Conservation (phyloP, 208 protist species). For the Balamuthia mandrillaris region DNA sequence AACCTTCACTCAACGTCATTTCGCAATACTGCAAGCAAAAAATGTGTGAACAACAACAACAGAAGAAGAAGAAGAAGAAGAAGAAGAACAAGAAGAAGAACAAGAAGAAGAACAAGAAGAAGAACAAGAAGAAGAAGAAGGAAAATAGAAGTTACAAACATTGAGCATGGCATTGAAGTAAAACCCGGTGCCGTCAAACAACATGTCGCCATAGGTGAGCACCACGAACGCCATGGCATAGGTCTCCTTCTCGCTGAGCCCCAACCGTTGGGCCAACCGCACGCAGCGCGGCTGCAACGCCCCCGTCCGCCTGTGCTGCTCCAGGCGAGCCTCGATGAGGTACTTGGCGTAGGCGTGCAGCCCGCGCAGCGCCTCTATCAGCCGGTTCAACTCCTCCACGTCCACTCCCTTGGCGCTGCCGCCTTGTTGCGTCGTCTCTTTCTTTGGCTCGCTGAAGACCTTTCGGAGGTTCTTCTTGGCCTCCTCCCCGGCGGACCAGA, state of each 20-base stretch:
- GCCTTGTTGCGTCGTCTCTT: background rate
- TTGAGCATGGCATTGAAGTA: no score
- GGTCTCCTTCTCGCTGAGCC: background rate
- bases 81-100: no score
- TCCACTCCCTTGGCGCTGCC: background rate
- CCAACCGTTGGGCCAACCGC: background rate
- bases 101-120: no score
- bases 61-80: no score
- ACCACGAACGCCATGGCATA: background rate
- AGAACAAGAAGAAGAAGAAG: no score
- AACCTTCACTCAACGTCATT: no score
- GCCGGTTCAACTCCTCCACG: background rate
- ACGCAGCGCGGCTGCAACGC: background rate
- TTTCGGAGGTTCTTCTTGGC: background rate
- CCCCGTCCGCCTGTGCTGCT: background rate
- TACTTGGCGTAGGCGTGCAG: background rate
- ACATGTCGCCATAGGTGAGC: background rate
- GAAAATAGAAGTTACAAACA: no score
- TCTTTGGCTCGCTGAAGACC: background rate
- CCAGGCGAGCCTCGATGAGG: background rate
- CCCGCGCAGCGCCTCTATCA: background rate
- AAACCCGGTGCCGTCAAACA: no score
- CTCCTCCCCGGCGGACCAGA: background rate
- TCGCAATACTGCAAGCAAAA: no score
- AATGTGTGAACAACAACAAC: no score